Percentiles rank a stretch among this genome's conserved stretches.
These are phyloP conservation scores for Tylopilus cervinicoccineus DNA, from an alignment of 768 basidiomycete genomes.

Conservation along the genomic window DNA sequence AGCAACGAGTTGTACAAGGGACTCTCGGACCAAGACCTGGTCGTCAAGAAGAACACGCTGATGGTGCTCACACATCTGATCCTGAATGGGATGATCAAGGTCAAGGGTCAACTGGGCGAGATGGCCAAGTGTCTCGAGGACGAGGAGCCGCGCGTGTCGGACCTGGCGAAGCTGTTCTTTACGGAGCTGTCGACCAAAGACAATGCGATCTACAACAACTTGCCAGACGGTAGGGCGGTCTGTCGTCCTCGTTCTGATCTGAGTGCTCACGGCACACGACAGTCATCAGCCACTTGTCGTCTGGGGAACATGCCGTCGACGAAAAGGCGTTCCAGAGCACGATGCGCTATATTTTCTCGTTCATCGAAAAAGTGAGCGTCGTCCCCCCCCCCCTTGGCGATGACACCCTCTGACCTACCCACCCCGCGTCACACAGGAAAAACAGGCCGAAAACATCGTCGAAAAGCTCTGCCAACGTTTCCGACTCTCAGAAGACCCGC, in stretches of 20 bases:
- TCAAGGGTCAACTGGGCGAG: constrained; percentile 98
- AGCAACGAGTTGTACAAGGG: constrained; percentile 94
- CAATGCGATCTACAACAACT: constrained; percentile 98
- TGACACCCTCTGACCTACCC: neutral
- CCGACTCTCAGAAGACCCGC: constrained; percentile 78
- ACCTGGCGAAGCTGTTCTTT: constrained; percentile 98
- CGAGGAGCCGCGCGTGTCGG: constrained; percentile 78
- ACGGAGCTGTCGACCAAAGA: constrained; percentile 94
- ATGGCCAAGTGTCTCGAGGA: constrained; percentile 99
- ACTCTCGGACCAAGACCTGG: constrained; percentile 77
- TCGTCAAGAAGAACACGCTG: constrained; percentile 98
- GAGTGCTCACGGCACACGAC: neutral
- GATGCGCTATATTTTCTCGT: constrained; percentile 92
- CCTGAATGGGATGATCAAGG: constrained; percentile 99
- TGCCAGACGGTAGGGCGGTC: constrained; percentile 76
- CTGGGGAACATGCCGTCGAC: constrained; percentile 87
- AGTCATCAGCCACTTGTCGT: constrained; percentile 95
- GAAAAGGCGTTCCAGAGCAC: constrained; percentile 91
- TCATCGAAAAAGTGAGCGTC: constrained; percentile 84
- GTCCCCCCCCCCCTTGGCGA: too few species aligned
- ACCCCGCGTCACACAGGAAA: constrained; percentile 58
- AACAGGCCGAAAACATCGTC: constrained; percentile 95
- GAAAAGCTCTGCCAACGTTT: constrained; percentile 98
- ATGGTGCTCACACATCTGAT: constrained; percentile 98
- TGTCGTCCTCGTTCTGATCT: neutral